Evolutionary conservation across 495 filamentous ascomycete genomes (phyloP).

Genomic region (Penicillium subrubescens): DNA sequence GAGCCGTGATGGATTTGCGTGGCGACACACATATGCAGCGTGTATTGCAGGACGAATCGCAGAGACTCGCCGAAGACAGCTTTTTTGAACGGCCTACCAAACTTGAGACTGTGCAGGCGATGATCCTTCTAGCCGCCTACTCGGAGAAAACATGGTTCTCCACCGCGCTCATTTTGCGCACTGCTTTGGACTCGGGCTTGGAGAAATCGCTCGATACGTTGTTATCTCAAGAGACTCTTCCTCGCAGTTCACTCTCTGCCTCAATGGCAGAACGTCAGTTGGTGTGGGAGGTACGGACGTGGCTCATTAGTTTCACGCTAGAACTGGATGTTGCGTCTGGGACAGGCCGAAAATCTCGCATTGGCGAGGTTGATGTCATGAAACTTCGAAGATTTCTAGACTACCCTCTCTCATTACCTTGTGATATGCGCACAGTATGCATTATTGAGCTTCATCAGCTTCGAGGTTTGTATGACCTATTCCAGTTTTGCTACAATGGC

Average conservation of each 20-base stretch:
- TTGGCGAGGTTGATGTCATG: constrained; percentile 41
- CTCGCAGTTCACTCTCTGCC: constrained; percentile 43
- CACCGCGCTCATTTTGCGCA: constrained; percentile 45
- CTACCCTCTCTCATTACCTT: constrained; percentile 45
- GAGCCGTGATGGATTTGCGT: constrained; percentile 40
- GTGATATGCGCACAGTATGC: constrained; percentile 45
- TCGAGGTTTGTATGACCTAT: constrained; percentile 25
- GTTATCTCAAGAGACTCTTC: constrained; percentile 37
- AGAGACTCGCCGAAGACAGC: constrained; percentile 45
- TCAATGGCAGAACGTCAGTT: constrained; percentile 44
- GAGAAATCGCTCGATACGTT: constrained; percentile 46
- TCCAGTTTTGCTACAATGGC: background rate
- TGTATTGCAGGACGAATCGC: constrained; percentile 48
- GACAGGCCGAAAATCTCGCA: constrained; percentile 46
- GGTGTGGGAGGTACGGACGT: constrained; percentile 46
- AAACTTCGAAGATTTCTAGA: constrained; percentile 45
- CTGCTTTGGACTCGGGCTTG: constrained; percentile 44
- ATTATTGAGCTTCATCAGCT: constrained; percentile 49
- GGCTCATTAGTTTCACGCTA: constrained; percentile 46
- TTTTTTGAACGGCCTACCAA: constrained; percentile 49
- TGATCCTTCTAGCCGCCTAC: constrained; percentile 47
- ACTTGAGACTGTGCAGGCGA: constrained; percentile 46
- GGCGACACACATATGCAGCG: constrained; percentile 44
- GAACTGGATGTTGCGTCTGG: constrained; percentile 48
- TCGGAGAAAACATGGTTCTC: constrained; percentile 52